Evolutionary conservation across 345 rosid genomes (phyloP), one percentile per base, ranked within the genome.

Genomic region (Eucalyptus regnans): DNA sequence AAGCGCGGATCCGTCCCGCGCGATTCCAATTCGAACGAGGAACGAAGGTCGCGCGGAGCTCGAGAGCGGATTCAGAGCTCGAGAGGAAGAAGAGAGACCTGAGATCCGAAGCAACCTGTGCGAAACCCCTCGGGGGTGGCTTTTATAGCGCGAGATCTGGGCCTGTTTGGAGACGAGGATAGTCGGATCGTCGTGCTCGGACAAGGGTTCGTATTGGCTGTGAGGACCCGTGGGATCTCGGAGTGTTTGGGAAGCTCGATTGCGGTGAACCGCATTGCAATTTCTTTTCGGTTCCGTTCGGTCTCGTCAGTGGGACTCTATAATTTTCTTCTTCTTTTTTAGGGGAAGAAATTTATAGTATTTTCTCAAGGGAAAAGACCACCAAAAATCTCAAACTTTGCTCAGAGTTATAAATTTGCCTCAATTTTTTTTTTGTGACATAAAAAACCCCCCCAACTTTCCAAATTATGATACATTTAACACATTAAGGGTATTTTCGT

Each of bases 151-250:
- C 83, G 83, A 76, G 83, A 76, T 76, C 83, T 18, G 83, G 44
- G 23, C 25, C 51, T 64, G 87, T 89, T 91, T 89, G 91, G 91
- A 18, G 29, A 86, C 79, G 25, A 15, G 89, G 37, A 87, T 79
- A 48, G 52, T 18, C 8, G 27, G 64, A 64, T 41, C 33, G 9
- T 10, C 50, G 16, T 4, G 44, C 62, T 86, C 37, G 56, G 87
- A 46, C 44, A 20, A 20, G 83, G 48, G 46, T 2, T 37, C 48
- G 5, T 17, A 17, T 33, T 33, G 80, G 80, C 44, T 9, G 12
- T 17, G 44, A 23, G 44, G 80, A 23, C 44, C 46, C 43, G 2
- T 9, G 48, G 81, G 81, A 2, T 71, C 27, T 2, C 0, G 46
- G 81, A 37, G 83, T 37, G 83, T 76, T 76, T 76, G 83, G 83